Base-by-base conservation (phyloP, 2,329 filamentous ascomycete species). In the Fusarium haematococcum region DNA sequence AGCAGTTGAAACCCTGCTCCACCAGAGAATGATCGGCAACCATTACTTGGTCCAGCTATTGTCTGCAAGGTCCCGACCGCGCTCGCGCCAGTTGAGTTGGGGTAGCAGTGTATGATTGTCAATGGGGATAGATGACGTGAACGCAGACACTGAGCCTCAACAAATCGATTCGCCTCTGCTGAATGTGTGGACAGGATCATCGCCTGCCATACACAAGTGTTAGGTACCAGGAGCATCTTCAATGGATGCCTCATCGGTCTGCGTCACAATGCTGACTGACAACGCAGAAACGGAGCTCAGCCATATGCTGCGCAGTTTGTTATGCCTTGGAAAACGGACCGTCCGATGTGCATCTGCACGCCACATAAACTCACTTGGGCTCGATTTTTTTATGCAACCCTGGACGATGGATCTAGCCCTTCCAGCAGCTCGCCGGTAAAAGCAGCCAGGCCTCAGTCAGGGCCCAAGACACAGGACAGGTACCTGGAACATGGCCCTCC, bases 1-100 rank as follows among this genome's bases (percentile, higher is more conserved):
- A 56, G 60, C 32, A 63, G 54, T 65, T 35, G 68, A 60, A 52
- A 74, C 71, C 71, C 65, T 75, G 68, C 68, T 73, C 63, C 72
- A 73, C 72, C 52, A 67, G 43, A 35, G 20, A 54, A 67, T 65
- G 71, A 74, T 76, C 67, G 68, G 39, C 69, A 65, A 65, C 39
- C 54, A 74, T 54, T 63, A 52, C 65, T 60, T 61, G 30, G 58
- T 59, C 74, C 68, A 58, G 61, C 41, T 66, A 70, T 54, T 57
- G 72, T 63, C 76, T 77, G 75, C 75, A 78, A 77, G 75, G 75
- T 77, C 75, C 75, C 75, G 74, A 70, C 69, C 27, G 48, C 27
- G 45, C 45, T 27, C 63, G 41, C 60, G 61, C 64, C 68, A 63
- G 69, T 54, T 37, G 57, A 64, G 56, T 72, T 71, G 66, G 70